Evolutionary conservation across 306 rosid species (phyloP).

Genomic region (Spatholobus suberectus): DNA sequence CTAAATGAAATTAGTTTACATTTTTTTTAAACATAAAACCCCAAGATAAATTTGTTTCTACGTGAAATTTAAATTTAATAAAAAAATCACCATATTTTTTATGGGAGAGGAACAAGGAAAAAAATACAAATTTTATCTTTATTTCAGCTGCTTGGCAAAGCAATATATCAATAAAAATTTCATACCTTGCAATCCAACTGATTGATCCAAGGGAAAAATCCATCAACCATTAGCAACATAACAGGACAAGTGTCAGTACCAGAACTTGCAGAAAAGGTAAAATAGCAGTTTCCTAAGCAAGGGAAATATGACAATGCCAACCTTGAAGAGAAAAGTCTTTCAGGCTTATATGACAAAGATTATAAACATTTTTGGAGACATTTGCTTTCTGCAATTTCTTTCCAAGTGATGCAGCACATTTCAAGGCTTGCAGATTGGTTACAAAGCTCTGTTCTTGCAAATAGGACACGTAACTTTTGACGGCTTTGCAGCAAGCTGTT

Average conservation of each 20-base stretch:
- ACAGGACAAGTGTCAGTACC: conserved; percentile 40
- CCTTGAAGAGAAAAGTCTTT: conserved; percentile 86
- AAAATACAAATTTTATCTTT: background rate
- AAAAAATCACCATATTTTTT: background rate
- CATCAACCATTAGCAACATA: conserved; percentile 32
- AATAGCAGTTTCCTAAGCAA: conserved; percentile 26
- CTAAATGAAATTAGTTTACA: background rate
- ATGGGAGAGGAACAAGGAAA: background rate
- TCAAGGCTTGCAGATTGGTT: conserved; percentile 78
- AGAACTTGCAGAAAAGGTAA: background rate
- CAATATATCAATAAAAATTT: background rate
- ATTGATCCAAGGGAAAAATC: conserved; percentile 41
- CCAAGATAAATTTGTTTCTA: background rate
- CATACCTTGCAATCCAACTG: conserved; percentile 70
- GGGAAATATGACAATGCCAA: conserved; percentile 40
- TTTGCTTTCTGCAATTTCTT: conserved; percentile 61
- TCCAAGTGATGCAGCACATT: conserved; percentile 73
- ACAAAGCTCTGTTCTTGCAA: conserved; percentile 74
- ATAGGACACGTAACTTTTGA: conserved; percentile 60
- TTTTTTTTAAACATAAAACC: background rate
- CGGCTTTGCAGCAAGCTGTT: conserved; percentile 62
- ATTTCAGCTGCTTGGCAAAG: conserved; percentile 13
- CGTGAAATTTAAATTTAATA: conserved; percentile 7
- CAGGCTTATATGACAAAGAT: conserved; percentile 66
- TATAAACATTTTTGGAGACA: conserved; percentile 54